phyloP scores from a whole-genome alignment of 2,329 filamentous ascomycete species.

The Blastomyces parvus region DNA sequence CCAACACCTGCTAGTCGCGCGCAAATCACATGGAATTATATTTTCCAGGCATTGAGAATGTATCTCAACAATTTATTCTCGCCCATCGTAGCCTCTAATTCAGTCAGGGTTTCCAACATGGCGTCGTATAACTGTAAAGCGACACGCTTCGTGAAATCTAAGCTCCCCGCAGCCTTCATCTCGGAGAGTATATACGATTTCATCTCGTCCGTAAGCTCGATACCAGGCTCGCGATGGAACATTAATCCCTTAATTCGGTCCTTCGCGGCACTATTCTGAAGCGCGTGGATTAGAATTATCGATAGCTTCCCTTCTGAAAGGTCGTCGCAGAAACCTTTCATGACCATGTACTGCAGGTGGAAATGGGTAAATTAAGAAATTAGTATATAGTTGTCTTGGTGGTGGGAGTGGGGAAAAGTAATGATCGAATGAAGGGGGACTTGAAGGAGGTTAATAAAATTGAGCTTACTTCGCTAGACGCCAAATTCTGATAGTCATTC shows the following conservation, averaged over 20 bases:
- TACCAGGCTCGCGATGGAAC: background rate
- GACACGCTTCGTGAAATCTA: constrained; percentile 6
- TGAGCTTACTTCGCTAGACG: constrained; percentile 14
- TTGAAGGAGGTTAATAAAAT: background rate
- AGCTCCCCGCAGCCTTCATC: constrained; percentile 8
- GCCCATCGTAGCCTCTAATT: background rate
- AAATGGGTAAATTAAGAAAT: background rate
- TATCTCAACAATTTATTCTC: background rate
- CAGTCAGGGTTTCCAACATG: constrained; percentile 1
- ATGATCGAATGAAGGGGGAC: background rate
- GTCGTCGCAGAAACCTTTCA: constrained; percentile 37
- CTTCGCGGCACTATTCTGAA: background rate
- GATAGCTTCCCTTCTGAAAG: constrained; percentile 37
- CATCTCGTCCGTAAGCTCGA: background rate
- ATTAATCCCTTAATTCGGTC: constrained; percentile 3
- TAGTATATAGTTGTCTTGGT: background rate
- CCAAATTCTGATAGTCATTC: constrained; percentile 24
- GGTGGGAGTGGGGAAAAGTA: background rate
- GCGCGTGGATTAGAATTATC: constrained; percentile 15
- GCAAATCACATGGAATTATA: background rate
- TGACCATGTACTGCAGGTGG: constrained; percentile 23
- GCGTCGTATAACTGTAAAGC: background rate
- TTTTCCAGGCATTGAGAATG: background rate
- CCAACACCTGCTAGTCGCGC: background rate
- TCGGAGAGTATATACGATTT: constrained; percentile 11